phyloP scores from a whole-genome alignment of 2,329 filamentous ascomycete species.

The Dactylellina leptospora region DNA sequence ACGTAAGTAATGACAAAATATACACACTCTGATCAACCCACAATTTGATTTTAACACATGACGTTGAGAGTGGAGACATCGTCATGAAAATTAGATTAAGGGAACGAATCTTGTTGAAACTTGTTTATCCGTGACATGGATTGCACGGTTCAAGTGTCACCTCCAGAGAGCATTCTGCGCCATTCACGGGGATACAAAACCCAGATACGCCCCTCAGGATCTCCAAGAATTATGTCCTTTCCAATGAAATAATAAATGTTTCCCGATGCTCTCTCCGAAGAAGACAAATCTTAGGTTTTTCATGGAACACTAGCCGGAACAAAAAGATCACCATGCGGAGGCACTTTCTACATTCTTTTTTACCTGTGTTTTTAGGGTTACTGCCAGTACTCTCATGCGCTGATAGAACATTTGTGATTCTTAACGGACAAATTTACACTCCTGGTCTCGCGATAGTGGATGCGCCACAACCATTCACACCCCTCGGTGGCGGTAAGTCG shows the following conservation, averaged over 20 bases:
- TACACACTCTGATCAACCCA: no score
- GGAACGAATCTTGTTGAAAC: constrained; percentile 36
- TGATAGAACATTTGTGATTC: constrained; percentile 66
- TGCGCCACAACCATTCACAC: constrained; percentile 72
- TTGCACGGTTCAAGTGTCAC: constrained; percentile 40
- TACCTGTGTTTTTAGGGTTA: constrained; percentile 22
- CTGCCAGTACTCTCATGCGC: constrained; percentile 57
- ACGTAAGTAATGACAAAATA: no score
- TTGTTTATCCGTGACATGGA: constrained; percentile 46
- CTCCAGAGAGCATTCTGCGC: no score
- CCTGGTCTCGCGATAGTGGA: constrained; percentile 74
- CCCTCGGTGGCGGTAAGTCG: constrained; percentile 69
- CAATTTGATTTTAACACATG: background rate
- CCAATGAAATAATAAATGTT: no score
- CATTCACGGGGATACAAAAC: constrained; percentile 1
- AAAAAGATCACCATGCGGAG: no score
- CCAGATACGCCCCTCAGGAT: constrained; percentile 15
- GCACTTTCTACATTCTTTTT: no score
- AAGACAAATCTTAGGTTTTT: no score
- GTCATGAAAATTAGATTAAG: constrained; percentile 37
- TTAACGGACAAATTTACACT: constrained; percentile 74
- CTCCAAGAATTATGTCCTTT: no score
- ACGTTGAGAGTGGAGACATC: background rate
- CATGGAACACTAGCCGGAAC: no score
- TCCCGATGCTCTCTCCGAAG: no score